Base-by-base conservation (phyloP, 2,329 filamentous ascomycete genomes). In the Aureobasidium namibiae region DNA sequence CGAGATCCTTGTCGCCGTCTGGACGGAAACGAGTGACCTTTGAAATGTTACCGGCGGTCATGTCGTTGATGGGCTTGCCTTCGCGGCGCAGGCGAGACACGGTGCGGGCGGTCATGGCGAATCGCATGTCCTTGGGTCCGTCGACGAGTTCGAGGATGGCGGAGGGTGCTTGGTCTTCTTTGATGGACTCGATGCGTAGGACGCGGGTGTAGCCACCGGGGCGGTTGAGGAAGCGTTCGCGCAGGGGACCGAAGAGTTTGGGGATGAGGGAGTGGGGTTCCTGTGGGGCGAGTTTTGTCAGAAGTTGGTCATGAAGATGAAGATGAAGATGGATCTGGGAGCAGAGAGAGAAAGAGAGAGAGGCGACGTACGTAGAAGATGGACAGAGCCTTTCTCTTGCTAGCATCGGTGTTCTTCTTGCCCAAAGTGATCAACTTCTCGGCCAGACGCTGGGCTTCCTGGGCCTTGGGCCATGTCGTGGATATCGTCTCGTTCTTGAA, bases 61-160 rank as follows among this genome's bases (percentile, higher is more conserved):
- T 77, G 33, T 88, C 81, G 65, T 84, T 88, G 67, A 89, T 76
- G 2, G 76, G 71, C 54, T 82, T 78, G 39, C 84, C 74, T 61
- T 76, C 70, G 14, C 68, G 66, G 2, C 79, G 76, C 61, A 79
- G 70, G 29, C 85, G 80, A 44, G 89, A 90, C 7, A 97, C 80
- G 0, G 90, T 86, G 66, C 88, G 88, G 26, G 94, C 94, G 2
- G 92, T 96, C 82, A 97, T 86, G 68, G 90, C 90, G 76, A 96
- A 96, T 34, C 92, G 88, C 78, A 96, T 89, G 74, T 99, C 94
- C 72, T 87, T 88, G 34, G 91, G 90, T 36, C 92, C 92, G 74
- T 99, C 94, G 62, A 99, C 92, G 33, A 99, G 83, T 75, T 97
- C 91, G 49, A 99, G 85, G 64, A 99, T 92, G 23, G 94, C 92